Evolutionary conservation across 2,329 filamentous ascomycete species (phyloP), one percentile per base, ranked within the genome.

Genomic region (Thermothelomyces thermophilus): DNA sequence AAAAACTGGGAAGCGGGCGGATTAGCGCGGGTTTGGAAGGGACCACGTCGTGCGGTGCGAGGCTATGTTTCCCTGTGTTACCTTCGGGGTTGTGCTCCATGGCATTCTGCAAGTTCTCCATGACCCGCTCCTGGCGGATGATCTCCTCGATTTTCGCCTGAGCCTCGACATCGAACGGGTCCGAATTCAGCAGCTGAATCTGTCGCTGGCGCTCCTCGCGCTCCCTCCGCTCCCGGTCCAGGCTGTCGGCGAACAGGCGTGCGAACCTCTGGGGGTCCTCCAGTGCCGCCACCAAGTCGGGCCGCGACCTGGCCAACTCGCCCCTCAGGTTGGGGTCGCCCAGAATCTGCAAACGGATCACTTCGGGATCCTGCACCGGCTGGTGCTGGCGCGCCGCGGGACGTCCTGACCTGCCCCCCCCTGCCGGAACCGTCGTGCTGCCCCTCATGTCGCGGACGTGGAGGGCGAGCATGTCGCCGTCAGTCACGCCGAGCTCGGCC

Each of bases 21-120:
- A 44, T 46, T 30, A 56, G 62, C 30, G 26, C 13, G 26, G 13
- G 22, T 16, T 36, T 26, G 7, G 4, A 10, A 33, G 22, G 2
- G 17, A 19, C 17, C 30, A 22, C 8, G 11, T 35, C 7, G 30
- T 37, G 14, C 26, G 9, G 26, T 24, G 40, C 1, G 35, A 41
- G 14, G 26, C 10, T 48, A 33, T 24, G 20, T 10, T 31, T 17
- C 3, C 20, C 17, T 16, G 19, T 37, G 6, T 28, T 71, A 94
- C 91, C 91, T 79, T 97, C 93, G 0, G 93, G 93, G 63, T 94
- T 95, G 69, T 97, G 85, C 70, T 97, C 91, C 78, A 96, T 91
- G 36, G 93, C 93, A 69, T 90, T 93, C 64, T 97, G 90, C 53
- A 97, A 69, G 63, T 98, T 98, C 70, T 96, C 90, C 68, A 91